Percentiles rank a stretch among this genome's conserved stretches.
Evolutionary conservation across 108 stramenopile genomes (phyloP).

Genomic region (Cylindrotheca fusiformis): DNA sequence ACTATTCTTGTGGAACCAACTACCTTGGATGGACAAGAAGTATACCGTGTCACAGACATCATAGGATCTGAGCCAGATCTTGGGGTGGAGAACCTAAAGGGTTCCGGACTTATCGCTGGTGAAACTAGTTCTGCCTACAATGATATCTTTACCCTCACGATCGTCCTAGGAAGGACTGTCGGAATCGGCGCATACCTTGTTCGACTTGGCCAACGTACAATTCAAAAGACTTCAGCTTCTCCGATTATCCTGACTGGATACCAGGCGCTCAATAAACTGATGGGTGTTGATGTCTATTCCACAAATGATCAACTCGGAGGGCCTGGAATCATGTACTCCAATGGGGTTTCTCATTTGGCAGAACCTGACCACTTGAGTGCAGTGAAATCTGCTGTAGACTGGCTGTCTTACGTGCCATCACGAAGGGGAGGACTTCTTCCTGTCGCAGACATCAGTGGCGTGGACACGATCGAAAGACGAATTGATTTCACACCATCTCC

Average conservation of each 20-base stretch:
- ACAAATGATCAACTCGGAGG: slow-evolving; percentile 99
- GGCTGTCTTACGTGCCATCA: slow-evolving; percentile 96
- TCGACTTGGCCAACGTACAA: slow-evolving; percentile 96
- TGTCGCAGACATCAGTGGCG: slow-evolving; percentile 82
- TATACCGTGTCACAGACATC: slow-evolving; percentile 84
- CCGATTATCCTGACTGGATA: slow-evolving; percentile 99
- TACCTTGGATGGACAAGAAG: slow-evolving; percentile 50
- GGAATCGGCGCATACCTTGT: slow-evolving; percentile 99
- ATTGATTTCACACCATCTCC: slow-evolving; percentile 76
- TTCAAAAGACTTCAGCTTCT: slow-evolving; percentile 91
- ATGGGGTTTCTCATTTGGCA: slow-evolving; percentile 94
- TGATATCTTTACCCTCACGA: slow-evolving; percentile 96
- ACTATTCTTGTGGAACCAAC: slow-evolving; percentile 46
- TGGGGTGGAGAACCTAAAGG: slow-evolving; percentile 98
- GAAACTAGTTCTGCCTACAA: slow-evolving; percentile 97
- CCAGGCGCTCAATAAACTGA: slow-evolving; percentile 98
- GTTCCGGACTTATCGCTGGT: slow-evolving; percentile 97
- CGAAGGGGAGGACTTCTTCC: slow-evolving; percentile 77
- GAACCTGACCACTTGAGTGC: slow-evolving; percentile 92
- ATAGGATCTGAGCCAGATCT: slow-evolving; percentile 97
- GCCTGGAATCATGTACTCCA: slow-evolving; percentile 95
- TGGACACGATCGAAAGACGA: slow-evolving; percentile 91
- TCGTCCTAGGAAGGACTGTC: slow-evolving; percentile 94
- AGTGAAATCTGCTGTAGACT: slow-evolving; percentile 82
- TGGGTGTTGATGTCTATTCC: slow-evolving; percentile 98